A percentile compares a stretch with the other conserved stretches of the same genome.
These are phyloP conservation scores for Vachellia collinsii DNA, from an alignment of 306 rosid species.

Conservation along the genomic window DNA sequence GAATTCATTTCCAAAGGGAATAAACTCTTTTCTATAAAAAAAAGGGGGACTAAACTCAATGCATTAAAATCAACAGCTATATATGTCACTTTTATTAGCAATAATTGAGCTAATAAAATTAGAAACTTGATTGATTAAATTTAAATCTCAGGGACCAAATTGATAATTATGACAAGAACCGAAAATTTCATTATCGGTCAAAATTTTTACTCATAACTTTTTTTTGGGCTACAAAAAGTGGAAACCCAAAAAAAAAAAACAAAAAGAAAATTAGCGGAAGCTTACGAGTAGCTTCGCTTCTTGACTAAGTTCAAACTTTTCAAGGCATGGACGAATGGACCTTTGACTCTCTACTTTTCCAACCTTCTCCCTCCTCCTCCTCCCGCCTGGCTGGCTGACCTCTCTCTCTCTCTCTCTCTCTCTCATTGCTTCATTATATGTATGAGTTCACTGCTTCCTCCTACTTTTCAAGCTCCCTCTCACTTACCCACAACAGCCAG, in stretches of 20 bases:
- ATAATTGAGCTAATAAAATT: too few species aligned
- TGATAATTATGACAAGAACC: too few species aligned
- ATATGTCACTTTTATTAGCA: too few species aligned
- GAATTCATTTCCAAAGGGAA: too few species aligned
- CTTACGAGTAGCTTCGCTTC: conserved; percentile 54
- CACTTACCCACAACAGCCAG: background rate
- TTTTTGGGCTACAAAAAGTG: too few species aligned
- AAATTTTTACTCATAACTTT: too few species aligned
- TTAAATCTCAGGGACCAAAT: too few species aligned
- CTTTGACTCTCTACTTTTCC: conserved; percentile 89
- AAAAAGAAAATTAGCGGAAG: background rate
- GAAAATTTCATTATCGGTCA: too few species aligned
- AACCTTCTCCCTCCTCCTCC: conserved; percentile 24
- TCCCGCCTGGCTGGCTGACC: background rate
- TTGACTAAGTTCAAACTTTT: conserved; percentile 62
- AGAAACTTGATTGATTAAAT: too few species aligned
- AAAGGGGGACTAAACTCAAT: too few species aligned
- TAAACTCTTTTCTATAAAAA: too few species aligned
- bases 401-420: conserved; percentile 26
- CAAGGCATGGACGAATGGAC: conserved; percentile 36
- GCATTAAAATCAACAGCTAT: too few species aligned
- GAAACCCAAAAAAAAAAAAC: background rate
- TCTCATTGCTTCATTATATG: background rate
- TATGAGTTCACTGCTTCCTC: conserved; percentile 7
- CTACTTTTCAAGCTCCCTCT: conserved; percentile 57